phyloP scores from a whole-genome alignment of 2,329 filamentous ascomycete genomes.

The Colletotrichum plurivorum region DNA sequence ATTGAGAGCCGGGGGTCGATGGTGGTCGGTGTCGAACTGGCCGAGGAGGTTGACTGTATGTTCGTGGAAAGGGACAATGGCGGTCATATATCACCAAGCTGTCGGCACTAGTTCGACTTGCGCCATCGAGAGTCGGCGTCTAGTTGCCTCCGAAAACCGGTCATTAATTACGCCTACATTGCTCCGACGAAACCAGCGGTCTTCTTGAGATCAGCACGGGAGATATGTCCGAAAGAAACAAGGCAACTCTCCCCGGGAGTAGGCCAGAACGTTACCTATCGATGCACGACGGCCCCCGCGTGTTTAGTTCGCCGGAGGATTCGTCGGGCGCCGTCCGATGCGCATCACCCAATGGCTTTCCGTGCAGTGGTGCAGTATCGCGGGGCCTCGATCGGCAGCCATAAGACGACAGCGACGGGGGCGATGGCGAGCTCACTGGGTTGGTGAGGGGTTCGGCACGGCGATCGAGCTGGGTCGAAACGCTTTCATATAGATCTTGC shows the following conservation, averaged over 20 bases:
- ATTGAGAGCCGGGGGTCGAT: no score
- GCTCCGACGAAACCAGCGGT: not conserved
- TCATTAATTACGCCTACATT: not conserved
- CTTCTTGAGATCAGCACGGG: slow-evolving; percentile 2
- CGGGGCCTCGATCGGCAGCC: slow-evolving; percentile 13
- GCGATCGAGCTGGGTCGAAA: not conserved
- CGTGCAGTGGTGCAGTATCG: not conserved
- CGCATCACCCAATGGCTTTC: slow-evolving; percentile 4
- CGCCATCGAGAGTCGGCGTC: not conserved
- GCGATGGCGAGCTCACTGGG: slow-evolving; percentile 20
- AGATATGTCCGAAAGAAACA: slow-evolving; percentile 14
- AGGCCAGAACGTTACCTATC: not conserved
- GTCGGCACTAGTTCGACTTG: not conserved
- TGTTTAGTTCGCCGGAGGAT: not conserved
- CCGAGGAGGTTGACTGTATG: no score
- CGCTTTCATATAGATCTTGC: no score
- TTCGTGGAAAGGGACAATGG: no score
- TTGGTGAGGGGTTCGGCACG: no score
- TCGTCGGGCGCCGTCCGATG: slow-evolving; percentile 18
- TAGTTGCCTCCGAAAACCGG: not conserved
- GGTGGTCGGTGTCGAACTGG: no score
- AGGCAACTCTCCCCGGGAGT: not conserved
- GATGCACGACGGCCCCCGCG: slow-evolving; percentile 6
- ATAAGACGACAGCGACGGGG: slow-evolving; percentile 35
- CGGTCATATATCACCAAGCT: not conserved